Evolutionary conservation across 2,329 filamentous ascomycete species (phyloP).

Genomic region (Aspergillus nomiae): DNA sequence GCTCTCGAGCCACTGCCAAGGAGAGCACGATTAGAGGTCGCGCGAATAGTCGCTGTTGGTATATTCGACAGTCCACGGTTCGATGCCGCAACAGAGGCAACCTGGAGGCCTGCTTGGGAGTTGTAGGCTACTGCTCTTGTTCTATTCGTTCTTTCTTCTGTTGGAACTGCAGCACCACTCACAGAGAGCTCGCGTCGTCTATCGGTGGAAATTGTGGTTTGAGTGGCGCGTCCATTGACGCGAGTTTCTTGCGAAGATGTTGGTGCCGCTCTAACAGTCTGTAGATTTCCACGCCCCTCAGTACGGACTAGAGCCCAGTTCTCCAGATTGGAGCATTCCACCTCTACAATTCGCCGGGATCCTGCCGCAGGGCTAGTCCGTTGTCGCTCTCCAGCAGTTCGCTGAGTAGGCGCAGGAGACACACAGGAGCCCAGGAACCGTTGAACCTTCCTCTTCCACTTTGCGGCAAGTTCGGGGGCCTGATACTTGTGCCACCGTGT

Average conservation of each 20-base stretch:
- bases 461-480: neutral
- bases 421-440: neutral
- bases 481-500: neutral
- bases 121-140: neutral
- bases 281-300: neutral
- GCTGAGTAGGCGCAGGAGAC: neutral
- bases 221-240: neutral
- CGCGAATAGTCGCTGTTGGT: neutral
- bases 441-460: neutral
- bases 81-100: neutral
- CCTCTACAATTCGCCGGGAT: neutral
- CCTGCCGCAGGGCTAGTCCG: neutral
- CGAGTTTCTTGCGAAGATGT: neutral
- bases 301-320: neutral
- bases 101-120: neutral
- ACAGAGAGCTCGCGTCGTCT: neutral
- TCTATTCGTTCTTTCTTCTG: neutral
- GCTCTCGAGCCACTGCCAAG: neutral
- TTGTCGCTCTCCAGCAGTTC: neutral
- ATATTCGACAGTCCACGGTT: neutral
- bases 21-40: neutral
- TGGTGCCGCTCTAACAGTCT: neutral
- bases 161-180: neutral
- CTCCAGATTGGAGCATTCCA: neutral
- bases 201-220: neutral